Evolutionary conservation across 345 rosid genomes (phyloP).

Genomic region (Eutrema heterophyllum): DNA sequence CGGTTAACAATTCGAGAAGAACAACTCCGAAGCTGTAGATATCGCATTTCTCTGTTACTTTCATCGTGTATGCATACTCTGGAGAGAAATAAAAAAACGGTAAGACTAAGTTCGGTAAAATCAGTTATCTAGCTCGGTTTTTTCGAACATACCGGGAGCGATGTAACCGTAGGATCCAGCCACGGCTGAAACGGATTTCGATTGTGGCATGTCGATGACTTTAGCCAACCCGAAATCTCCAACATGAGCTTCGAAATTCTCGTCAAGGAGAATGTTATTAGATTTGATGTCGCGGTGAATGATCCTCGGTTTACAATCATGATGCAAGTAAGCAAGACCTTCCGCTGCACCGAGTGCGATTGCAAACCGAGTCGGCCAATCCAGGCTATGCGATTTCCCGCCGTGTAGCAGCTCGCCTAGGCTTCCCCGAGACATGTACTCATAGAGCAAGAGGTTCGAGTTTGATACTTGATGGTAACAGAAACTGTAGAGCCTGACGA

Average conservation of each 20-base stretch:
- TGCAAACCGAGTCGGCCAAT: conserved; percentile 77
- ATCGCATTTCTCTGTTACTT: conserved; percentile 94
- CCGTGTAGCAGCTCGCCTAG: conserved; percentile 87
- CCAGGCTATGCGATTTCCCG: conserved; percentile 42
- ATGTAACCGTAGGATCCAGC: conserved; percentile 99
- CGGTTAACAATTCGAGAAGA: conserved; percentile 68
- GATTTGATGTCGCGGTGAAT: conserved; percentile 96
- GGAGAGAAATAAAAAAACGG: conserved; percentile 1
- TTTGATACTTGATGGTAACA: conserved; percentile 84
- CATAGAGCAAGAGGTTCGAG: conserved; percentile 84
- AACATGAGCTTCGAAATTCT: conserved; percentile 87
- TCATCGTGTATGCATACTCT: conserved; percentile 98
- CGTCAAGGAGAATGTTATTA: conserved; percentile 83
- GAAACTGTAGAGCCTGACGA: conserved; percentile 88
- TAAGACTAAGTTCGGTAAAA: background rate
- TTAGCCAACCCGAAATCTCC: conserved; percentile 99
- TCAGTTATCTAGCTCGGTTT: background rate
- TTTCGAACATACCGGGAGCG: conserved; percentile 70
- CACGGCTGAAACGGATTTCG: conserved; percentile 92
- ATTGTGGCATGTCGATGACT: conserved; percentile 89
- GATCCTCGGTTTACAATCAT: conserved; percentile 90
- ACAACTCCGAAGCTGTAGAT: conserved; percentile 95
- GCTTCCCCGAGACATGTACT: conserved; percentile 83
- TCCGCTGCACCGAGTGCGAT: conserved; percentile 96
- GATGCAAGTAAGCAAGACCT: conserved; percentile 93